A percentile compares a stretch with the other conserved stretches of the same genome.
Evolutionary conservation across 2,329 filamentous ascomycete genomes (phyloP).

Genomic region (Claviceps sp.): DNA sequence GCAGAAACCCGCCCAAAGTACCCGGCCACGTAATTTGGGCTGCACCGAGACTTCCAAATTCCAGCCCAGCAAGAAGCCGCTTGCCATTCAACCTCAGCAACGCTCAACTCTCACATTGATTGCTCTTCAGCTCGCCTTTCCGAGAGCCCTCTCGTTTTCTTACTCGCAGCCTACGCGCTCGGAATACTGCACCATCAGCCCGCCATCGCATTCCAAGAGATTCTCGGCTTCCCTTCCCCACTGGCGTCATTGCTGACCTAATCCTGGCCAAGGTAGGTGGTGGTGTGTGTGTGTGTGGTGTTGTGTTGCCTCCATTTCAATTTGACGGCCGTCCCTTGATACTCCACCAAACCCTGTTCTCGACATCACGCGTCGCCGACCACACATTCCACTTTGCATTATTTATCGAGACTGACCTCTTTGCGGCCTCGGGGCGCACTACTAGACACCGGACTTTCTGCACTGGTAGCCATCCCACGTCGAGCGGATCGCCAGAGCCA

Average conservation of each 20-base stretch:
- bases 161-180: background rate
- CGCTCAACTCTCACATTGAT: background rate
- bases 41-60: conserved; percentile 24
- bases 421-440: background rate
- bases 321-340: conserved; percentile 17
- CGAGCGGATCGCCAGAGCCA: background rate
- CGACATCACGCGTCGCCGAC: conserved; percentile 1
- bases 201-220: background rate
- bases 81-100: conserved; percentile 1
- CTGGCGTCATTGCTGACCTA: conserved; percentile 27
- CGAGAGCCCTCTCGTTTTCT: background rate
- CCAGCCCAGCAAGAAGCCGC: conserved; percentile 4
- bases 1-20: conserved; percentile 17
- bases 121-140: background rate
- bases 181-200: background rate
- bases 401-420: conserved; percentile 1
- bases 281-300: conserved; percentile 11
- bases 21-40: conserved; percentile 19
- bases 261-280: conserved; percentile 14
- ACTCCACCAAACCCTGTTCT: conserved; percentile 3
- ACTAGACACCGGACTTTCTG: background rate
- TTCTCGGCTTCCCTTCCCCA: conserved; percentile 7
- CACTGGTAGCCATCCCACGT: background rate
- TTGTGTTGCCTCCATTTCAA: conserved; percentile 21
- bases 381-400: background rate